Evolutionary conservation across 805 yeast species (phyloP).

Genomic region (Wickerhamiella sorbophila): DNA sequence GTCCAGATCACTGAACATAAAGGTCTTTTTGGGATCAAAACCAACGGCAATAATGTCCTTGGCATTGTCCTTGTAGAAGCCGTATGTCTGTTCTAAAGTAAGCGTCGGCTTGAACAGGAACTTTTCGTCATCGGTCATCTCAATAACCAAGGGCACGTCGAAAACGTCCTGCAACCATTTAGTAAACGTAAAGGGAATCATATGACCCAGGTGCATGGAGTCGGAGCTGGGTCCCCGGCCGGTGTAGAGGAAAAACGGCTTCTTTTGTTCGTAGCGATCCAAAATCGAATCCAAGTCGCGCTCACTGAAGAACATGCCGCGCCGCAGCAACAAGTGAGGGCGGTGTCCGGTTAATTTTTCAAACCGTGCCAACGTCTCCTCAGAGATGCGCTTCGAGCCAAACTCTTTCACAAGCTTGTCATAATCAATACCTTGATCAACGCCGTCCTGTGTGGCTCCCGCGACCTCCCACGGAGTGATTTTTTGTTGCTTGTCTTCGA

Average conservation of each 20-base stretch:
- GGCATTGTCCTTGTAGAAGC: constrained; percentile 66
- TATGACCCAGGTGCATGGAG: constrained; percentile 92
- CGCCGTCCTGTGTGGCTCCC: constrained; percentile 94
- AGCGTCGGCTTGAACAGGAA: constrained; percentile 84
- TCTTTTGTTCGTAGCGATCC: constrained; percentile 84
- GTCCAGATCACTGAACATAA: constrained; percentile 80
- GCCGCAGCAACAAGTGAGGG: constrained; percentile 80
- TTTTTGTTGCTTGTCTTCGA: constrained; percentile 31
- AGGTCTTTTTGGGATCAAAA: constrained; percentile 86
- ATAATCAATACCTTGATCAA: constrained; percentile 82
- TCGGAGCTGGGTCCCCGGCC: constrained; percentile 96
- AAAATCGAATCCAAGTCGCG: constrained; percentile 51
- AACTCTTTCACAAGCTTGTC: constrained; percentile 74
- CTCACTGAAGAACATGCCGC: constrained; percentile 88
- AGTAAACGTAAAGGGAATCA: constrained; percentile 90
- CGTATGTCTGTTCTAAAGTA: constrained; percentile 75
- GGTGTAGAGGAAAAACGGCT: constrained; percentile 88
- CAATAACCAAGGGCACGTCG: constrained; percentile 88
- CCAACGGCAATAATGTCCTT: constrained; percentile 91
- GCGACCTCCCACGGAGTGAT: constrained; percentile 98
- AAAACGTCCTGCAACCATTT: constrained; percentile 97
- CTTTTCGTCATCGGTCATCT: constrained; percentile 92
- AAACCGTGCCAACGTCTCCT: constrained; percentile 64
- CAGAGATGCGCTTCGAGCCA: constrained; percentile 63
- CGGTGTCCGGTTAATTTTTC: constrained; percentile 69